Evolutionary conservation across 805 yeast species (phyloP).

Genomic region (Sungouiozyma ichnusensis): DNA sequence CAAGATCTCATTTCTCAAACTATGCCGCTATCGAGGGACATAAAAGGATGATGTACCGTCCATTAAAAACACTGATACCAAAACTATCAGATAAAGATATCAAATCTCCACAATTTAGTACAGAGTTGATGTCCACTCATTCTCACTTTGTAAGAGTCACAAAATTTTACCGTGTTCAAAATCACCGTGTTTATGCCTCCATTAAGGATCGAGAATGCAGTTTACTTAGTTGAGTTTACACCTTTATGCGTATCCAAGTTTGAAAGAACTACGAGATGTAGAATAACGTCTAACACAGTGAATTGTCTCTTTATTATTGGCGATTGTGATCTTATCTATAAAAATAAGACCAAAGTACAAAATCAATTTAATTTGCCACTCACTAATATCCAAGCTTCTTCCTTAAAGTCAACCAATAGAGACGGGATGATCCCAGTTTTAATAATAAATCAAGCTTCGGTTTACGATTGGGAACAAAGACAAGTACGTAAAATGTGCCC

Average conservation of each 20-base stretch:
- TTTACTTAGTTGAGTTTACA: conserved; percentile 27
- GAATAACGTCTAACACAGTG: conserved; percentile 20
- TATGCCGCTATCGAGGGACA: background rate
- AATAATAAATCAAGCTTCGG: conserved; percentile 14
- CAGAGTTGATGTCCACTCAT: conserved; percentile 6
- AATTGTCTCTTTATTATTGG: conserved; percentile 22
- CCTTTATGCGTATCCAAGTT: conserved; percentile 21
- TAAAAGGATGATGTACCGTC: conserved; percentile 1
- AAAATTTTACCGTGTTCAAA: conserved; percentile 15
- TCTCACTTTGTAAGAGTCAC: conserved; percentile 18
- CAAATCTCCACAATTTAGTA: conserved; percentile 5
- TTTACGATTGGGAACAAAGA: conserved; percentile 21
- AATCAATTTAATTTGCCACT: background rate
- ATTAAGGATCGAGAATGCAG: conserved; percentile 17
- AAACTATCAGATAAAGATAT: conserved; percentile 7
- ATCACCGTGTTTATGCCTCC: conserved; percentile 18
- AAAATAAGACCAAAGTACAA: conserved; percentile 1
- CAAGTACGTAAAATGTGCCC: conserved; percentile 10
- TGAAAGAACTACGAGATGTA: conserved; percentile 15
- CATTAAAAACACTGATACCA: conserved; percentile 8
- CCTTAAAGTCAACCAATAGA: background rate
- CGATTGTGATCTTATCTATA: conserved; percentile 8
- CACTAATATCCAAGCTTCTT: background rate
- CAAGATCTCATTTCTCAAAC: background rate
- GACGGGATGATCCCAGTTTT: conserved; percentile 4